Conservation (phyloP, 139 green algal species). For the Ulvella scutata region DNA sequence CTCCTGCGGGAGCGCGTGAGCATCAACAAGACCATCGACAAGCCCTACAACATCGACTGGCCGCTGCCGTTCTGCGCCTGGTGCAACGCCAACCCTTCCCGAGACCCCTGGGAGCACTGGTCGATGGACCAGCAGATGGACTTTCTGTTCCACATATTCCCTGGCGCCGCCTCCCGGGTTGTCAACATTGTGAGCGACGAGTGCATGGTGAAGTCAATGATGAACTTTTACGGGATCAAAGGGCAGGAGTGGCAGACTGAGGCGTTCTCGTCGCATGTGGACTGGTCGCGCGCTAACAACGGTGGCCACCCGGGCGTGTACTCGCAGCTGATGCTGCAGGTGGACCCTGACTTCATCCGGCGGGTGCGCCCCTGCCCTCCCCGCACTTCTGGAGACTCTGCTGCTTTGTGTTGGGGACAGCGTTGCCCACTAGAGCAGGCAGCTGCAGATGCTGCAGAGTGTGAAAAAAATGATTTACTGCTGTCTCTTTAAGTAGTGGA, state of each 20-base stretch:
- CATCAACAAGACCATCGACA: background rate
- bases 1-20: background rate
- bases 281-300: background rate
- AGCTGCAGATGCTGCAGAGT: background rate
- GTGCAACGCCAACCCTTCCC: background rate
- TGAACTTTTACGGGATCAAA: background rate
- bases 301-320: background rate
- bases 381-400: background rate
- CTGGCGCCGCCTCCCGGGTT: background rate
- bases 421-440: background rate
- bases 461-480: background rate
- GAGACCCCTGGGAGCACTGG: background rate
- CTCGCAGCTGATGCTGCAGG: background rate
- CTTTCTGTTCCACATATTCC: background rate
- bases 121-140: background rate
- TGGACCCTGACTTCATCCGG: background rate
- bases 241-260: background rate
- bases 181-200: constrained; percentile 1
- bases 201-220: background rate
- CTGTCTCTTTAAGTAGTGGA: too few species aligned
- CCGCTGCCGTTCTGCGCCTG: background rate
- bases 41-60: background rate
- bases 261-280: background rate
- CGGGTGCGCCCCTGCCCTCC: background rate
- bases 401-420: background rate